Conservation (phyloP, 2,329 filamentous ascomycete genomes). For the Fusarium sp. region DNA sequence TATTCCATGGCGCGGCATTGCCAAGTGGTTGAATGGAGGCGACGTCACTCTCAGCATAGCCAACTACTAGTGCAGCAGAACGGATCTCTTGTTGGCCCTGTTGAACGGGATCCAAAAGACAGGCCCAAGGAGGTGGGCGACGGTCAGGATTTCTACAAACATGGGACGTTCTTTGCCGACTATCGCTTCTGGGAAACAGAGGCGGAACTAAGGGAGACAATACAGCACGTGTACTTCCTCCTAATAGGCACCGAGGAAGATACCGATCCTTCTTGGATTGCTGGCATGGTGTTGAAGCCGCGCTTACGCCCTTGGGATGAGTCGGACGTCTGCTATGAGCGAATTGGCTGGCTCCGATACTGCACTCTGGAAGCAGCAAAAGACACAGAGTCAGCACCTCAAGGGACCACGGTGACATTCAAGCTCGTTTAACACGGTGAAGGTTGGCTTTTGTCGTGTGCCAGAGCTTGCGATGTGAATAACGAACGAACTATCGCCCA, state of each 20-base stretch:
- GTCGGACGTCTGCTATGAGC: neutral
- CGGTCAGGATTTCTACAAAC: neutral
- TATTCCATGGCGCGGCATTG: neutral
- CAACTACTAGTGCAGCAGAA: neutral
- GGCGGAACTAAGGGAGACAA: neutral
- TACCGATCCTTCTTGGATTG: neutral
- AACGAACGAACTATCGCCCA: neutral
- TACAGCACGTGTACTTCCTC: neutral
- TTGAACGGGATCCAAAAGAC: neutral
- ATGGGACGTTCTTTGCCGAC: neutral
- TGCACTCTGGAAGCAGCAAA: neutral
- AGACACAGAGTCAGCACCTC: neutral
- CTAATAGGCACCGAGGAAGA: neutral
- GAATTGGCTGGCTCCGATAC: neutral
- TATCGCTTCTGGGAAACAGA: neutral
- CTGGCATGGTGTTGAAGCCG: neutral
- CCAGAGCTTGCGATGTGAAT: neutral
- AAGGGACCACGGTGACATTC: neutral
- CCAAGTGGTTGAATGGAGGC: neutral
- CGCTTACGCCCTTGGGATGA: neutral
- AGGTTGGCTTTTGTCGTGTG: no score
- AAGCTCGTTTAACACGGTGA: neutral
- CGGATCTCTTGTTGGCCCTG: neutral
- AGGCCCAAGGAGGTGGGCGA: neutral
- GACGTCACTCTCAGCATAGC: neutral